phyloP scores from a whole-genome alignment of 495 filamentous ascomycete genomes.

The Pseudevernia furfuracea region DNA sequence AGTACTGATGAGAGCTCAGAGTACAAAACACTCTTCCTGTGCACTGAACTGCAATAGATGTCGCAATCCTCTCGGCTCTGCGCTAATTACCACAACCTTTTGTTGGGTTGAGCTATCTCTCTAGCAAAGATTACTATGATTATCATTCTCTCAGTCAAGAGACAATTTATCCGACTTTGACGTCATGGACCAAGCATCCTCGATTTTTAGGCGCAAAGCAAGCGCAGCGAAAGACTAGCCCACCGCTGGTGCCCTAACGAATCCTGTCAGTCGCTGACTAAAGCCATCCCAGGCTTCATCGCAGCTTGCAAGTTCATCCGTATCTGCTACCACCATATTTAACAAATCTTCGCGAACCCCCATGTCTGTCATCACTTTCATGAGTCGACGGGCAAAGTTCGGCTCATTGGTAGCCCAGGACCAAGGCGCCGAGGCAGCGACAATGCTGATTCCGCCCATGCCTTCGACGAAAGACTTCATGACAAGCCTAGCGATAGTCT shows the following conservation, averaged over 20 bases:
- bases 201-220: too few species aligned
- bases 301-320: neutral
- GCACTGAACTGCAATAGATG: too few species aligned
- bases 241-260: neutral
- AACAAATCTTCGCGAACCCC: constrained; percentile 11
- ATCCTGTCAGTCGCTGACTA: neutral
- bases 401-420: constrained; percentile 12
- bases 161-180: too few species aligned
- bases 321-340: constrained; percentile 8
- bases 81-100: too few species aligned
- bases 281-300: neutral
- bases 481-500: constrained; percentile 17
- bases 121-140: too few species aligned
- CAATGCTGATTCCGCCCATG: constrained; percentile 3
- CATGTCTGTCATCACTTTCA: constrained; percentile 12
- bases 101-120: too few species aligned
- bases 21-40: too few species aligned
- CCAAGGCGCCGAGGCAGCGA: constrained; percentile 5
- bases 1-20: too few species aligned
- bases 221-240: neutral
- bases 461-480: constrained; percentile 19
- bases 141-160: too few species aligned
- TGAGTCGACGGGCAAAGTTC: constrained; percentile 15
- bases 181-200: too few species aligned
- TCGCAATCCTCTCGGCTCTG: too few species aligned